These are phyloP conservation scores for Cutaneotrichosporon daszewskae DNA, from an alignment of 1,284 basidiomycete genomes.

Conservation along the genomic window DNA sequence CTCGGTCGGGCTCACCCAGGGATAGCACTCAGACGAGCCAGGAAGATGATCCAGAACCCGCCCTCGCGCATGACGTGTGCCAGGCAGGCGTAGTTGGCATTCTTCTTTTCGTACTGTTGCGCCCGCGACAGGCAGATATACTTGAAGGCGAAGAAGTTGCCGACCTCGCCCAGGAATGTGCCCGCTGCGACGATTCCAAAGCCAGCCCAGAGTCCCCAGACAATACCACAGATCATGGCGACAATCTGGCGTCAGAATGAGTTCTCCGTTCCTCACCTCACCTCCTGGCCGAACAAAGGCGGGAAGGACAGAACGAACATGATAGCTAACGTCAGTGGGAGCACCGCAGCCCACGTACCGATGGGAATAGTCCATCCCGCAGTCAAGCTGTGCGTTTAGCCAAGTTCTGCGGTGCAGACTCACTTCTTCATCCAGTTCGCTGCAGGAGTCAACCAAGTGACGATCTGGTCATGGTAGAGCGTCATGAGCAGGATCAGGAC, in stretches of 20 bases:
- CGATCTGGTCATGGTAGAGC: conserved; percentile 62
- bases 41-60: conserved; percentile 68
- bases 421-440: conserved; percentile 61
- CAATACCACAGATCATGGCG: conserved; percentile 39
- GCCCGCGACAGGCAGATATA: conserved; percentile 56
- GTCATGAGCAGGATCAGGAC: conserved; percentile 57
- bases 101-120: conserved; percentile 64
- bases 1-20: too few species aligned
- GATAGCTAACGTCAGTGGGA: conserved; percentile 52
- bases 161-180: conserved; percentile 42
- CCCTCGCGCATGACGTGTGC: conserved; percentile 71
- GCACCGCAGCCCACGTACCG: conserved; percentile 58
- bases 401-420: conserved; percentile 22
- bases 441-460: conserved; percentile 60
- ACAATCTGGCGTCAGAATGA: conserved; percentile 28
- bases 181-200: conserved; percentile 39
- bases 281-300: conserved; percentile 44
- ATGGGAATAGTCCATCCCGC: conserved; percentile 79
- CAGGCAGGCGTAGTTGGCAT: conserved; percentile 69
- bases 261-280: conserved; percentile 10
- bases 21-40: conserved; percentile 70
- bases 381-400: conserved; percentile 34
- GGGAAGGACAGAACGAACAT: conserved; percentile 45
- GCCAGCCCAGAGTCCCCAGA: conserved; percentile 44
- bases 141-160: conserved; percentile 45